Evolutionary conservation across 164 flowering plant species (phyloP), one percentile per base, ranked within the genome.

Genomic region (Umbilicus rupestris): DNA sequence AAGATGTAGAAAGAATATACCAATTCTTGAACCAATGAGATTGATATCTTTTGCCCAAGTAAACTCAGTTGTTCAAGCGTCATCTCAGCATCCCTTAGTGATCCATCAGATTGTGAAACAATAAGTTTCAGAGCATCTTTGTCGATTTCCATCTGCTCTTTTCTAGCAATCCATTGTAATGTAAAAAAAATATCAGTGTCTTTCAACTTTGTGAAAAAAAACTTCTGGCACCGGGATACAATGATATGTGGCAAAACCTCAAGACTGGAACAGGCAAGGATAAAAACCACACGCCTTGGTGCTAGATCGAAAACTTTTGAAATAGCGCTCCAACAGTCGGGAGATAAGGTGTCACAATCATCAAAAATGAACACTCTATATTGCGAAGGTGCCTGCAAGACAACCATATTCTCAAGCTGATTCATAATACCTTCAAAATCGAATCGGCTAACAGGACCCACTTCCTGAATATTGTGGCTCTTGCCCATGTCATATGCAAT

Each of bases 71-170:
- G 99, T 75, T 95, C 99, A 64, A 95, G 89, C 68, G 97, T 95
- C 99, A 95, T 95, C 78, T 90, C 87, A 65, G 97, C 99, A 82
- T 95, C 97, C 75, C 97, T 82, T 66, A 95, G 72, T 65, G 99
- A 95, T 70, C 99, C 99, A 82, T 92, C 98, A 42, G 99, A 95
- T 41, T 88, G 70, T 49, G 99, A 87, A 64, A 96, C 91, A 71
- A 95, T 86, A 70, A 95, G 98, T 75, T 88, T 95, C 55, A 95
- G 65, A 0, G 99, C 97, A 76, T 92, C 96, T 74, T 77, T 86
- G 69, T 90, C 97, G 57, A 95, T 87, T 74, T 95, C 92, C 19
- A 92, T 58, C 67, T 75, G 81, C 80, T 95, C 99, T 74, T 87
- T 86, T 29, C 82, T 73, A 24, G 99, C 86, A 72, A 95, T 85